Evolutionary conservation across 441 rosid species (phyloP).

Genomic region (Brassica hybrid): DNA sequence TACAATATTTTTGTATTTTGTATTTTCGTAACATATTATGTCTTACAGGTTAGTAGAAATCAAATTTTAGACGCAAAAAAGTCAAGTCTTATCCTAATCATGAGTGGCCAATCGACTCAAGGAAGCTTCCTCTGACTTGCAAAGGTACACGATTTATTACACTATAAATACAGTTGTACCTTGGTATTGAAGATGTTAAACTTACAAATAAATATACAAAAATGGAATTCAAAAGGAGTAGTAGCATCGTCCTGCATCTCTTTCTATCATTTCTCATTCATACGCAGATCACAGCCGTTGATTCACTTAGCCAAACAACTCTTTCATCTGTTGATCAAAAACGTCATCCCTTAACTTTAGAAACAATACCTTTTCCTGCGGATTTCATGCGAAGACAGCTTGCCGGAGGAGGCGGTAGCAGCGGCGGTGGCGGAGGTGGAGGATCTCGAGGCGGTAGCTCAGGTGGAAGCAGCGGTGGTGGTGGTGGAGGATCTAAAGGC

Average conservation of each 20-base stretch:
- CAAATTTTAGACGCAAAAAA: background rate
- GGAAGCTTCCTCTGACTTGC: conserved; percentile 8
- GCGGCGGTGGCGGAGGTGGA: conserved; percentile 20
- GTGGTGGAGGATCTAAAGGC: conserved; percentile 30
- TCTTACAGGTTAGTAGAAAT: background rate
- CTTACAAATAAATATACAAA: background rate
- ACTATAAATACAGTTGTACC: conserved; percentile 14
- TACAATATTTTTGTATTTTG: background rate
- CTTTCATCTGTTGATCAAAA: conserved; percentile 18
- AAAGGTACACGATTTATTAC: background rate
- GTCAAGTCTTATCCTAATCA: conserved; percentile 7
- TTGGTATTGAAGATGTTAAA: background rate
- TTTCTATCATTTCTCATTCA: conserved; percentile 10
- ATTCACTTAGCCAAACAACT: conserved; percentile 15
- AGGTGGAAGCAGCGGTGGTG: conserved; percentile 28
- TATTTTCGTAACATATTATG: too few relatives aligned
- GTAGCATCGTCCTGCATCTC: conserved; percentile 17
- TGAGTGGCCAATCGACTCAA: background rate
- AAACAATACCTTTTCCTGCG: conserved; percentile 4
- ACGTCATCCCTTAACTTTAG: background rate
- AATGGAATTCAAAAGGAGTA: conserved; percentile 17
- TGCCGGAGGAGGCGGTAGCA: conserved; percentile 22
- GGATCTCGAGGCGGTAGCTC: conserved; percentile 33
- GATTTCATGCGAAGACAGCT: conserved; percentile 19
- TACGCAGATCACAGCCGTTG: conserved; percentile 15